Evolutionary conservation across 2,329 filamentous ascomycete species (phyloP), one percentile per base, ranked within the genome.

Genomic region (Claviceps maximensis): DNA sequence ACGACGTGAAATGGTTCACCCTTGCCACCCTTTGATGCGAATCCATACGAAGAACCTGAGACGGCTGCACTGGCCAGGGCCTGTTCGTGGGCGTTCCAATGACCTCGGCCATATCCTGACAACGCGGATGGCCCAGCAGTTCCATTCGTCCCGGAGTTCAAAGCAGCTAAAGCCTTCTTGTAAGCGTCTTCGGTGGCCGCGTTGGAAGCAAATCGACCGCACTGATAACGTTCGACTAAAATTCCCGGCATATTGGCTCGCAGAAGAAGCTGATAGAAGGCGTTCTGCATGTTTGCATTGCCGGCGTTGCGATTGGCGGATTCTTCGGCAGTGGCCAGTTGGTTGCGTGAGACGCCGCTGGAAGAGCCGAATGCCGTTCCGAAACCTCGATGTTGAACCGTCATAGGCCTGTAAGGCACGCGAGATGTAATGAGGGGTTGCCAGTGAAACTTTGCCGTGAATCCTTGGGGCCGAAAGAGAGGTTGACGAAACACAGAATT

Each of bases 201-300:
- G 65, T 91, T 96, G 21, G 81, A 82, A 12, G 90, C 90, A 66
- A 90, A 98, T 53, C 85, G 82, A 57, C 87, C 87, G 17, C 86
- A 89, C 65, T 89, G 83, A 68, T 95, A 93, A 62, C 93, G 79
- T 69, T 97, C 89, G 55, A 96, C 79, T 53, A 98, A 75, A 57
- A 98, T 95, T 50, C 89, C 85, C 19, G 91, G 88, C 86, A 96
- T 90, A 63, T 94, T 93, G 50, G 91, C 89, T 65, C 87, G 86
- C 53, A 96, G 76, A 15, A 98, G 79, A 47, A 90, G 84, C 65
- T 91, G 86, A 66, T 98, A 98, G 67, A 98, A 96, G 17, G 87
- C 85, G 66, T 91, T 93, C 67, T 98, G 93, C 21, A 89, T 84
- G 45, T 86, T 86, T 29, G 89, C 85, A 67, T 89, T 97, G 55